Evolutionary conservation across 768 basidiomycete genomes (phyloP).

Genomic region (Cystofilobasidium macerans): DNA sequence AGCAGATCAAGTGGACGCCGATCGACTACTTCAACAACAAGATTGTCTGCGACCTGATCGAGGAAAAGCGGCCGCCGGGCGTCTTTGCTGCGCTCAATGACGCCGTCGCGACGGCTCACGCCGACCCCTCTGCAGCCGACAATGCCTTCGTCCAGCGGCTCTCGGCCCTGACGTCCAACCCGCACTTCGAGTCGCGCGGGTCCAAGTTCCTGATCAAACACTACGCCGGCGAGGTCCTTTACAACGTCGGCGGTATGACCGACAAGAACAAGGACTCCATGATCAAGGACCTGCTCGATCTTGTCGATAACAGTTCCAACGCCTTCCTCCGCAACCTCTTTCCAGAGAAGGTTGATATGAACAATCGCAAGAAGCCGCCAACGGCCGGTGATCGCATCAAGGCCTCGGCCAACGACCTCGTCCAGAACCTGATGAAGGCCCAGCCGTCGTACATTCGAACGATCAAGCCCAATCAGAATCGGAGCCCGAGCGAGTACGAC

Average conservation of each 20-base stretch:
- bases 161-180: conserved; percentile 63
- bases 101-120: conserved; percentile 97
- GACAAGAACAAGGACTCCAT: conserved; percentile 99
- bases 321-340: conserved; percentile 78
- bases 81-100: conserved; percentile 97
- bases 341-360: conserved; percentile 87
- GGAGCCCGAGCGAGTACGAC: conserved; percentile 83
- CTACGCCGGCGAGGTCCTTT: conserved; percentile 99
- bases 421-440: conserved; percentile 90
- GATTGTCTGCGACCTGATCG: conserved; percentile 94
- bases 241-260: conserved; percentile 95
- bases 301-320: conserved; percentile 68
- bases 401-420: conserved; percentile 84
- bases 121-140: conserved; percentile 90
- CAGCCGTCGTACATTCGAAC: conserved; percentile 98
- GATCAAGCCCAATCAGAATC: conserved; percentile 97
- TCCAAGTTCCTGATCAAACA: conserved; percentile 89
- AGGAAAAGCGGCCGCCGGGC: conserved; percentile 89
- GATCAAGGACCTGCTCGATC: conserved; percentile 84
- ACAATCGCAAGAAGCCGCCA: conserved; percentile 94
- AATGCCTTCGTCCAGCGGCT: conserved; percentile 91
- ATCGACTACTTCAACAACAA: conserved; percentile 99
- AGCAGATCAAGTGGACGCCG: conserved; percentile 98
- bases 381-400: conserved; percentile 98
- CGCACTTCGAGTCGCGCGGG: conserved; percentile 91